phyloP scores from a whole-genome alignment of 768 basidiomycete genomes.

The Thelephora ganbajun region DNA sequence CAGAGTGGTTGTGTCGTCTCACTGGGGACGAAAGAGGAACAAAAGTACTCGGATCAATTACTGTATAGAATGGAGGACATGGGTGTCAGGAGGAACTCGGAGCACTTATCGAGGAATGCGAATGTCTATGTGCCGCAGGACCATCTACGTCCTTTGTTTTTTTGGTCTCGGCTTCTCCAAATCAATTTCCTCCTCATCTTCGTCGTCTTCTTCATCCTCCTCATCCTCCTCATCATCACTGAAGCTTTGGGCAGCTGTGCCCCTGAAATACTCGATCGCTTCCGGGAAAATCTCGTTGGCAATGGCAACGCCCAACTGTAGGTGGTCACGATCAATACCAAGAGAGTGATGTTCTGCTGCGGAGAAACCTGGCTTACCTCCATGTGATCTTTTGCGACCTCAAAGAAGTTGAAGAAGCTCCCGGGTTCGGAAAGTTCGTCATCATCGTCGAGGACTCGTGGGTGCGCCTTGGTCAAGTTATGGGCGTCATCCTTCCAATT shows the following conservation, averaged over 20 bases:
- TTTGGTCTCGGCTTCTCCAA: conserved; percentile 72
- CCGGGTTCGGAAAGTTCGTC: conserved; percentile 56
- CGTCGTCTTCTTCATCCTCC: conserved; percentile 57
- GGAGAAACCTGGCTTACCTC: conserved; percentile 35
- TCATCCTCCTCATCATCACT: conserved; percentile 53
- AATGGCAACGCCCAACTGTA: conserved; percentile 56
- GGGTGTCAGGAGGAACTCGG: too few species aligned
- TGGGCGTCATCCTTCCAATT: conserved; percentile 72
- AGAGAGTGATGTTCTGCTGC: conserved; percentile 1
- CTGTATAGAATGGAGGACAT: too few species aligned
- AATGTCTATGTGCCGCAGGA: neutral
- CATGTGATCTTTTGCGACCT: conserved; percentile 44
- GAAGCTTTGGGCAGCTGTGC: conserved; percentile 44
- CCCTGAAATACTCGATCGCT: conserved; percentile 73
- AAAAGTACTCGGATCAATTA: too few species aligned
- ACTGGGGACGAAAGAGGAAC: too few species aligned
- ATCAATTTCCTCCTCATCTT: conserved; percentile 79
- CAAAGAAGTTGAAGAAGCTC: conserved; percentile 85
- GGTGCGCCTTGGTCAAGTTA: conserved; percentile 68
- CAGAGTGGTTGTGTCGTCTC: too few species aligned
- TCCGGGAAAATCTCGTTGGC: conserved; percentile 71
- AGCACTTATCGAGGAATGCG: neutral
- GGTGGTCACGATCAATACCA: conserved; percentile 4
- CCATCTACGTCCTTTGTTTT: conserved; percentile 42
- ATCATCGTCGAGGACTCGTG: conserved; percentile 53